A percentile compares a stretch with the other conserved stretches of the same genome.
Evolutionary conservation across 2,329 filamentous ascomycete genomes (phyloP).

Genomic region (Penicillium frequentans): DNA sequence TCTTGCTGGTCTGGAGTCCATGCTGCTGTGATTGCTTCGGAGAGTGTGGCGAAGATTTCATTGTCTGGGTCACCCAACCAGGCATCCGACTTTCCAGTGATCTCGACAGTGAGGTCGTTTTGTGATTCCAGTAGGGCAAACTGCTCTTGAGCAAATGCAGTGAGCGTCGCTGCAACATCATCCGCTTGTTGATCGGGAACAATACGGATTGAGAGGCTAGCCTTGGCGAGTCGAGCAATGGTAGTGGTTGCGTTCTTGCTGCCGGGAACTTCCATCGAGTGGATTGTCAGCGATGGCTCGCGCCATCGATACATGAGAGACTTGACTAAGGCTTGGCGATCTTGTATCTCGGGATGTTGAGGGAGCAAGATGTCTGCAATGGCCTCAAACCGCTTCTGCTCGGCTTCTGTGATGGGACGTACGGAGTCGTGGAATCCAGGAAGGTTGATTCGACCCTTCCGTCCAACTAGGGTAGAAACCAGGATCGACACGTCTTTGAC

Average conservation of each 20-base stretch:
- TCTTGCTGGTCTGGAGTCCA: slow-evolving; percentile 61
- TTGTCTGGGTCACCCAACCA: slow-evolving; percentile 94
- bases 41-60: slow-evolving; percentile 85
- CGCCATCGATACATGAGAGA: slow-evolving; percentile 93
- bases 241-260: slow-evolving; percentile 79
- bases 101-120: slow-evolving; percentile 76
- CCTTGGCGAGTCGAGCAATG: slow-evolving; percentile 85
- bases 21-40: slow-evolving; percentile 77
- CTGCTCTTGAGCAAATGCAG: slow-evolving; percentile 65
- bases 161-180: slow-evolving; percentile 68
- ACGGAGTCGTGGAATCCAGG: slow-evolving; percentile 88
- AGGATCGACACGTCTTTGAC: slow-evolving; percentile 86
- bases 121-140: slow-evolving; percentile 75
- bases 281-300: slow-evolving; percentile 90
- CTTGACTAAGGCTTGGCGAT: slow-evolving; percentile 70
- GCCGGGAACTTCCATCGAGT: slow-evolving; percentile 81
- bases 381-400: slow-evolving; percentile 78
- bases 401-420: slow-evolving; percentile 69
- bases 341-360: slow-evolving; percentile 65
- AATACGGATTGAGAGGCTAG: slow-evolving; percentile 83
- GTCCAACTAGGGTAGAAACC: slow-evolving; percentile 77
- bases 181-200: slow-evolving; percentile 91
- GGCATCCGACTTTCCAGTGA: slow-evolving; percentile 91
- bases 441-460: slow-evolving; percentile 76
- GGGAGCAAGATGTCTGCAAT: slow-evolving; percentile 76